Evolutionary conservation across 768 basidiomycete species (phyloP), one percentile per base, ranked within the genome.

Genomic region (Suillus paluster): DNA sequence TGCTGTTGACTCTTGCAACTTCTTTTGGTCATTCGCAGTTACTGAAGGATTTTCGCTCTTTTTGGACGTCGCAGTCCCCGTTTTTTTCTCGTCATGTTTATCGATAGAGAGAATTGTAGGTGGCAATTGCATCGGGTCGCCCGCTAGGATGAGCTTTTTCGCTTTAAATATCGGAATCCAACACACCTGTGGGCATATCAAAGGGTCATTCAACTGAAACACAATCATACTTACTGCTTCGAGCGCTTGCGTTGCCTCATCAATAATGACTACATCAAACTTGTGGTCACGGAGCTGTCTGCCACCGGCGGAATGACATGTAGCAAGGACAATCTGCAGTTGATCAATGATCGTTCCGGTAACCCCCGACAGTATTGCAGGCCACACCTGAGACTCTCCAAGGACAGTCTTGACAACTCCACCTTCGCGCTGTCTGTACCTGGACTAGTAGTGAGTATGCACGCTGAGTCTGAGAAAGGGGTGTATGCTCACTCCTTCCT

Each of bases 151-250:
- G 54, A 95, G 78, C 73, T 95, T 97, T 77, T 88, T 90, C 1
- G 88, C 91, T 73, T 96, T 97, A 75, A 96, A 86, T 59, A 98
- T 91, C 1, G 97, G 96, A 36, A 99, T 86, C 95, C 97, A 98
- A 77, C 95, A 98, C 39, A 66, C 65, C 63, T 63, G 44, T 21
- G 58, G 36, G 15, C 50, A 15, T 36, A 33, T 56, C 14, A 58
- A 38, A 50, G n/a, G 12, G 44, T 4, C 23, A 27, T 14, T 10
- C n/a, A n/a, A 25, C 19, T 33, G 50, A 11, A 63, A 39, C 9
- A 54, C 27, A 42, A 36, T 30, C 21, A 7, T 44, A 1, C 19
- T 30, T 70, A 95, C 95, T 25, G 95, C 94, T 77, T 99, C 97
- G 15, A 97, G 71, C 4, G 96, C 97, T 73, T 99, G 97, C 0